A percentile compares a stretch with the other conserved stretches of the same genome.
Evolutionary conservation across 2,329 filamentous ascomycete species (phyloP).

Genomic region (Fusarium sp.): DNA sequence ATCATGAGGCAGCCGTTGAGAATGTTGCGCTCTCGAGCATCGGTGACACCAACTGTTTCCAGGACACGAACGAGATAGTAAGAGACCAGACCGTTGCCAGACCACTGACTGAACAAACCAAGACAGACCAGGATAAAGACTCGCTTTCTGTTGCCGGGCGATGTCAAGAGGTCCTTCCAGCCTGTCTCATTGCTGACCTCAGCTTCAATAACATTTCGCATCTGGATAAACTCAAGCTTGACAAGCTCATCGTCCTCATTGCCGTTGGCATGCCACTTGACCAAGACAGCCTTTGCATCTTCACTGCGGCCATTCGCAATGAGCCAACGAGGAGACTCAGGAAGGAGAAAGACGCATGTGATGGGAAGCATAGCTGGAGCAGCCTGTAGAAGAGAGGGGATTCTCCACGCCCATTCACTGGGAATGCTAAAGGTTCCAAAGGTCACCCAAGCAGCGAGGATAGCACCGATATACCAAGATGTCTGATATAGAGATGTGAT

Average conservation of each 20-base stretch:
- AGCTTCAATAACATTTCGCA: constrained; percentile 23
- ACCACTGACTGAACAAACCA: constrained; percentile 32
- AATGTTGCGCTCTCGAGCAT: constrained; percentile 16
- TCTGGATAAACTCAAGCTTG: constrained; percentile 23
- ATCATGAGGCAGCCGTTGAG: constrained; percentile 33
- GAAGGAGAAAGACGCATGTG: constrained; percentile 57
- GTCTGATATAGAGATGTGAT: constrained; percentile 62
- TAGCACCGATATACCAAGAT: constrained; percentile 55
- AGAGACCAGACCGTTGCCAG: constrained; percentile 15
- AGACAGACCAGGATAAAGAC: constrained; percentile 14
- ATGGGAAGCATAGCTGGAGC: constrained; percentile 25
- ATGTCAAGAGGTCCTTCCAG: constrained; percentile 10
- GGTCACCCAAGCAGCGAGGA: constrained; percentile 53
- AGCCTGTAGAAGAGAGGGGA: constrained; percentile 41
- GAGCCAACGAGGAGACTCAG: constrained; percentile 69
- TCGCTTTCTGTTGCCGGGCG: constrained; percentile 14
- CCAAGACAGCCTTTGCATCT: constrained; percentile 43
- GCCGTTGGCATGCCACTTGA: constrained; percentile 15
- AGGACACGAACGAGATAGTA: constrained; percentile 18
- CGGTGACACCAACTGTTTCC: constrained; percentile 7
- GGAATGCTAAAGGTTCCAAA: constrained; percentile 48
- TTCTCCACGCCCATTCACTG: constrained; percentile 45
- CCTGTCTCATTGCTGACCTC: constrained; percentile 17
- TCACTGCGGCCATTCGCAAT: constrained; percentile 50
- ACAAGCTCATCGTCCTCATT: not conserved